Percentiles rank a stretch among this genome's conserved stretches.
phyloP scores from a whole-genome alignment of 495 filamentous ascomycete genomes.

The Cairneyella variabilis region DNA sequence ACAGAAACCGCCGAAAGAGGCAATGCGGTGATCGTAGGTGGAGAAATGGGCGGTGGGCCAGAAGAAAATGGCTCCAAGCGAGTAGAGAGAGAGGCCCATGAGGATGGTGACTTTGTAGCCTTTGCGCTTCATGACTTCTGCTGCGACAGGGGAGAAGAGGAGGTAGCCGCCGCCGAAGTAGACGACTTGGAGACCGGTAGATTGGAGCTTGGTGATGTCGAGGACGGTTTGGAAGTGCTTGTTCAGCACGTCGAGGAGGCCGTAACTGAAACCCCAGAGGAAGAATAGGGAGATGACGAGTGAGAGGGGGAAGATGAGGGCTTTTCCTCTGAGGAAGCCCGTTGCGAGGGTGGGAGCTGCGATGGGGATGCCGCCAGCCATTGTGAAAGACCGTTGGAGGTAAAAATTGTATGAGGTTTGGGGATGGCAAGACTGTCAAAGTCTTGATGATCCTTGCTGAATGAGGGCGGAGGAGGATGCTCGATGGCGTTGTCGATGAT shows the following conservation, averaged over 20 bases:
- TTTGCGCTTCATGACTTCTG: constrained; percentile 37
- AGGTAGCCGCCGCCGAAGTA: constrained; percentile 52
- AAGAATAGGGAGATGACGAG: constrained; percentile 79
- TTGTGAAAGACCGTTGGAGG: constrained; percentile 3
- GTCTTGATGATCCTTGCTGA: background rate
- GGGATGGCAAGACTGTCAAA: background rate
- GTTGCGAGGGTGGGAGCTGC: constrained; percentile 13
- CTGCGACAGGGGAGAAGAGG: constrained; percentile 54
- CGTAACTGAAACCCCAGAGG: constrained; percentile 83
- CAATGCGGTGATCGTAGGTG: constrained; percentile 14
- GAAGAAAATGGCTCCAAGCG: constrained; percentile 18
- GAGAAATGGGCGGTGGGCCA: constrained; percentile 23
- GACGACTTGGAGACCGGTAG: constrained; percentile 35
- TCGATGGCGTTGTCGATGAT: constrained; percentile 9
- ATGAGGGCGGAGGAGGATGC: constrained; percentile 6
- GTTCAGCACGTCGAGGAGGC: constrained; percentile 76
- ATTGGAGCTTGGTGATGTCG: constrained; percentile 34
- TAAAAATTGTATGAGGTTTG: background rate
- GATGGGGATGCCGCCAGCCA: constrained; percentile 19
- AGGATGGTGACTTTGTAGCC: constrained; percentile 43
- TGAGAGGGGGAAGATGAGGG: constrained; percentile 19
- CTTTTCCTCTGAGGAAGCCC: constrained; percentile 17
- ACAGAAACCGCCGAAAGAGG: constrained; percentile 64
- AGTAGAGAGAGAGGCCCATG: constrained; percentile 22
- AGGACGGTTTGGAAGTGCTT: constrained; percentile 44